Evolutionary conservation across 768 basidiomycete genomes (phyloP), one percentile per base, ranked within the genome.

Genomic region (Russula abietina): DNA sequence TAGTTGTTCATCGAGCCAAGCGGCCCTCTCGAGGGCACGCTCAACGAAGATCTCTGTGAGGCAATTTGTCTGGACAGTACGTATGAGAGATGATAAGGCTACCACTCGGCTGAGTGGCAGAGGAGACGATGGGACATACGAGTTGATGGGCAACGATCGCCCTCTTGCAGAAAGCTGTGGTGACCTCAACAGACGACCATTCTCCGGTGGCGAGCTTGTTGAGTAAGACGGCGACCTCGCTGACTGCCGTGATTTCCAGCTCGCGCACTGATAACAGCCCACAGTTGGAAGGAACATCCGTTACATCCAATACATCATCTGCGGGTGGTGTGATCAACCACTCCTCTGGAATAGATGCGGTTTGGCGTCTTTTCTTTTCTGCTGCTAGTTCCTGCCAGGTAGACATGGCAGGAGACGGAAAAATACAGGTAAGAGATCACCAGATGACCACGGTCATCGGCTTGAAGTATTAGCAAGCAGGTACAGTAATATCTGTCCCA

Each of bases 121-220:
- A 45, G 36, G 19, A 45, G 7, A 49, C 33, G 39, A 53, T 7
- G 46, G 46, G 19, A 55, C 77, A 63, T 54, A 79, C 78, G 30
- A 81, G 68, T 65, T 81, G 80, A 10, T 83, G 80, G 3, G 81
- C 81, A 55, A 82, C 72, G 53, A 78, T 71, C 2, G 81, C 81
- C 24, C 81, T 73, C 67, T 81, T 80, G 72, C 73, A 75, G 72
- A 77, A 81, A 10, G 80, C 78, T 5, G 69, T 73, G 7, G 75
- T 75, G 28, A 80, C 79, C 33, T 76, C 74, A 1, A 88, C 81
- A 2, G 87, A 76, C 0, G 86, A 78, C 85, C 84, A 89, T 50
- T 75, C 71, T 3, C 78, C 78, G 0, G 68, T 73, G 16, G 81
- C 81, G 16, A 92, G 74, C 38, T 80, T 85, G 30, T 73, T 62